phyloP scores from a whole-genome alignment of 768 basidiomycete species.

The Termitomyces sp. region DNA sequence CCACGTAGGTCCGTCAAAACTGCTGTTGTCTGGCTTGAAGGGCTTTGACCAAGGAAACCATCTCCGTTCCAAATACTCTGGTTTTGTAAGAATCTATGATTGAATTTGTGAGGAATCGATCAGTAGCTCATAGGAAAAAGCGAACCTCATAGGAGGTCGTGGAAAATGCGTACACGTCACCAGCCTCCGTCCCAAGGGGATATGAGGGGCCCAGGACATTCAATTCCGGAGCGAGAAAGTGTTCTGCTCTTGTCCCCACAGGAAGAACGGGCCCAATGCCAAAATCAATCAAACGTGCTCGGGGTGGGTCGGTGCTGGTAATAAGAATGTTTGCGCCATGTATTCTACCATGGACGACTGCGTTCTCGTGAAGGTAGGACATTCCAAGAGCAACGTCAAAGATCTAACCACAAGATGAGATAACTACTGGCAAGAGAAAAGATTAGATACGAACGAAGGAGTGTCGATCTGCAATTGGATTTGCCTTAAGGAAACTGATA shows the following conservation, averaged over 20 bases:
- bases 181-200: not conserved
- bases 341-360: constrained; percentile 1
- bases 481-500: not conserved
- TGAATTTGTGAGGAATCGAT: not conserved
- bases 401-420: not conserved
- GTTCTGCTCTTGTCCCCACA: not conserved
- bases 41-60: not conserved
- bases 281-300: constrained; percentile 1
- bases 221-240: constrained; percentile 1
- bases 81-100: constrained; percentile 5
- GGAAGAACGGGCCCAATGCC: not conserved
- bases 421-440: not conserved
- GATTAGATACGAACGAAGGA: not conserved
- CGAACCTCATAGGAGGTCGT: constrained; percentile 6
- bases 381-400: constrained; percentile 6
- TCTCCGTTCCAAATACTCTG: not conserved
- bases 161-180: constrained; percentile 11
- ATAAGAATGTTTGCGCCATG: constrained; percentile 1
- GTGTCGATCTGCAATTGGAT: not conserved
- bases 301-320: not conserved
- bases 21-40: not conserved
- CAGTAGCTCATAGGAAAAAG: not conserved
- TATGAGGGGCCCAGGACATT: not conserved
- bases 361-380: constrained; percentile 1
- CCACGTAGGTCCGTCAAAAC: not conserved